Base-by-base conservation (phyloP, 805 yeast genomes). In the Debaryomyces maramus region DNA sequence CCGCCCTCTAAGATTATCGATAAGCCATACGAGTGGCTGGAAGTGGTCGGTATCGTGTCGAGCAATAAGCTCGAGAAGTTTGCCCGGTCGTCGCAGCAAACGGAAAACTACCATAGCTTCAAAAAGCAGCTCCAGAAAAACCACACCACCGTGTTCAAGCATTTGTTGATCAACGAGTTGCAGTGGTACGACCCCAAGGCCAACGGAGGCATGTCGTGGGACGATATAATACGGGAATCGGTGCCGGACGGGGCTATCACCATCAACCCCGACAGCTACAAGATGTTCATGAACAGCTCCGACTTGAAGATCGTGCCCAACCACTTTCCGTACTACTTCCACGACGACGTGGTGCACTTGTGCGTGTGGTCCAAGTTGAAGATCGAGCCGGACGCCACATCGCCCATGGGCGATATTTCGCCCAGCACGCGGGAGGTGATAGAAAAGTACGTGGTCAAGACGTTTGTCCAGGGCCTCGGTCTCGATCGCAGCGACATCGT, bases 251-350 rank as follows among this genome's bases (percentile, higher is more conserved):
- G 19, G 20, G 54, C 47, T 43, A 59, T 48, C 8, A 50, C 44
- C 5, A 44, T 40, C 36, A 49, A 51, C 13, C 53, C 61, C 5
- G 41, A 44, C 8, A 73, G 75, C 23, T 56, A 61, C 22, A 55
- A 65, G 30, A 63, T 81, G 22, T 73, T 78, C 47, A 56, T 63
- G 6, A 56, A 67, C 41, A 53, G 62, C 0, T 29, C 50, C 0
- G 83, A 80, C 51, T 53, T 75, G 18, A 69, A 65, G 39, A 70
- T 79, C 20, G 60, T 78, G 6, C 41, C 53, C 18, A 85, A 85
- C 55, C 81, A 79, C 44, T 85, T 81, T 60, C 89, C 89, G 0
- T 85, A 85, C 61, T 72, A 75, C 49, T 75, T 83, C 44, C 79
- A 72, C 26, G 46, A 54, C 0, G 68, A 67, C 31, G 70, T 83